Conservation (phyloP, 2,329 filamentous ascomycete genomes). For the Penicillium sp. region DNA sequence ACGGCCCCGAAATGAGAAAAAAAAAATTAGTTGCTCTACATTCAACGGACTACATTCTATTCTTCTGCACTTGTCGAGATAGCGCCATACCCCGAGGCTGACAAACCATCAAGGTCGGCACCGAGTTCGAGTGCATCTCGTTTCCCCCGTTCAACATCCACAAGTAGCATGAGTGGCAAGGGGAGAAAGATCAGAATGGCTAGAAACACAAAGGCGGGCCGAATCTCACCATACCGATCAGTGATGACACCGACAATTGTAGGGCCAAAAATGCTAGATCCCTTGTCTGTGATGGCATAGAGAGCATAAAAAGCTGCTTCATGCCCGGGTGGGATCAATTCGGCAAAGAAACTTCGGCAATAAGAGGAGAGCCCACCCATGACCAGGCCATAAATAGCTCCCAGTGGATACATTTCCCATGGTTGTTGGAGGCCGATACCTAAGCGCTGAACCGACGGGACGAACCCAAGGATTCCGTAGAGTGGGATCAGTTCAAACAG, state of each 20-base stretch:
- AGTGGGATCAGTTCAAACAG: constrained; percentile 91
- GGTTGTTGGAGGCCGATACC: constrained; percentile 87
- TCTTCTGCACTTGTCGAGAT: constrained; percentile 8
- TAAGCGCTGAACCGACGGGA: constrained; percentile 72
- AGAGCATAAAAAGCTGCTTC: constrained; percentile 96
- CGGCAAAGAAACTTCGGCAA: constrained; percentile 87
- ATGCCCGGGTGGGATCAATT: constrained; percentile 89
- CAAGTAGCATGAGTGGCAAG: constrained; percentile 78
- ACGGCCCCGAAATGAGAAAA: no score
- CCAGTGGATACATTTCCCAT: constrained; percentile 96
- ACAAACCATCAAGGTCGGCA: constrained; percentile 45
- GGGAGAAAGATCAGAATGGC: constrained; percentile 81
- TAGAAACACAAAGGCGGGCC: constrained; percentile 89
- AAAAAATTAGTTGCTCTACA: neutral
- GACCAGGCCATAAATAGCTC: constrained; percentile 87
- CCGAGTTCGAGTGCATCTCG: constrained; percentile 66
- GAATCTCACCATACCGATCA: constrained; percentile 75
- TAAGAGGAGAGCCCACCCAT: constrained; percentile 91
- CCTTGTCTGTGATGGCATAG: constrained; percentile 97
- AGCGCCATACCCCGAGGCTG: constrained; percentile 27
- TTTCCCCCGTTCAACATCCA: constrained; percentile 79
- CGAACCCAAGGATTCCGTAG: constrained; percentile 85
- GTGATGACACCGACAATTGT: constrained; percentile 92
- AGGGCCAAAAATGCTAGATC: constrained; percentile 88
- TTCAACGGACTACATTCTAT: neutral